Evolutionary conservation across 2,329 filamentous ascomycete genomes (phyloP).

Genomic region (Xylaria sp.): DNA sequence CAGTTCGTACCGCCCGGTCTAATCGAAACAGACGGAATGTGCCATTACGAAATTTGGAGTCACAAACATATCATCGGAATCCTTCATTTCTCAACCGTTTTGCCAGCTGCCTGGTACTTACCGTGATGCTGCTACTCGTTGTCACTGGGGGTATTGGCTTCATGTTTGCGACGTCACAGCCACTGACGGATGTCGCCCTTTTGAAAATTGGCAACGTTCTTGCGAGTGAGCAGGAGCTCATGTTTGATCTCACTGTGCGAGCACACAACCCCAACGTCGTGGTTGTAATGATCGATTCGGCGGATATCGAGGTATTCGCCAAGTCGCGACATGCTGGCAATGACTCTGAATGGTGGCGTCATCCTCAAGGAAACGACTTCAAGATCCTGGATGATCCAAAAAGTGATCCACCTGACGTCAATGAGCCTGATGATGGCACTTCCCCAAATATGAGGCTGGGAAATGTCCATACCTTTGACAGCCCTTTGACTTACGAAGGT

Average conservation of each 20-base stretch:
- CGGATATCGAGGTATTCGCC: constrained; percentile 93
- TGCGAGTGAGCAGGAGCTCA: constrained; percentile 92
- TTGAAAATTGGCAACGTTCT: constrained; percentile 87
- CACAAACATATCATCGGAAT: constrained; percentile 72
- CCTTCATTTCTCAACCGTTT: constrained; percentile 76
- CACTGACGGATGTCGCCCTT: constrained; percentile 81
- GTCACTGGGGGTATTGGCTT: constrained; percentile 88
- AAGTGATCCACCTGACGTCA: constrained; percentile 54
- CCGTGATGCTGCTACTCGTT: constrained; percentile 81
- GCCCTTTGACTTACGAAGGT: constrained; percentile 86
- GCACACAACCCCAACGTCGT: constrained; percentile 95
- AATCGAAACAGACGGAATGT: constrained; percentile 67
- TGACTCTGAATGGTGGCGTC: constrained; percentile 69
- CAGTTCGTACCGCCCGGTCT: constrained; percentile 67
- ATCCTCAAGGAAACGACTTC: constrained; percentile 50
- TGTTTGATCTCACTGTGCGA: constrained; percentile 88
- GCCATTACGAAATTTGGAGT: constrained; percentile 75
- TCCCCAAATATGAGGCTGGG: constrained; percentile 92
- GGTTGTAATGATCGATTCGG: constrained; percentile 83
- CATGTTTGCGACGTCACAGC: constrained; percentile 90
- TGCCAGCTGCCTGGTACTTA: constrained; percentile 87
- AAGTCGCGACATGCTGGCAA: constrained; percentile 89
- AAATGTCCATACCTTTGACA: constrained; percentile 86
- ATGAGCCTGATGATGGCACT: constrained; percentile 69
- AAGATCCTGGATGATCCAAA: constrained; percentile 52